phyloP scores from a whole-genome alignment of 2,329 filamentous ascomycete species.

The Dryadomyces quercus-mongolicae region DNA sequence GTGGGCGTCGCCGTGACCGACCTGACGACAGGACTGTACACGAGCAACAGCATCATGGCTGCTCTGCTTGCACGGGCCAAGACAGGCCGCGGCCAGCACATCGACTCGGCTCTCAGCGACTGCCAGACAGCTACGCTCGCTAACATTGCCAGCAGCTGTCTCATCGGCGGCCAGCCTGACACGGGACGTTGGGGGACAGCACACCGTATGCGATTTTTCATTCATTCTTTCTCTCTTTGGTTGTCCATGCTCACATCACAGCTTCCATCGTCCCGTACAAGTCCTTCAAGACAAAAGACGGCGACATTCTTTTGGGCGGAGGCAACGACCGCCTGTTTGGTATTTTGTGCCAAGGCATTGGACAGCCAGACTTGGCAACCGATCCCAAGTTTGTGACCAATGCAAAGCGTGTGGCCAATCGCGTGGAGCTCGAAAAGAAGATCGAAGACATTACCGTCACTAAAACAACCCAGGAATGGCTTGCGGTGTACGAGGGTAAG shows the following conservation, averaged over 20 bases:
- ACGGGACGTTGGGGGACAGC: conserved; percentile 90
- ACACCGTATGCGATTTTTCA: conserved; percentile 59
- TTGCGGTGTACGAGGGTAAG: conserved; percentile 73
- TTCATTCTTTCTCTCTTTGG: not conserved
- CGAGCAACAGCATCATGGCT: conserved; percentile 90
- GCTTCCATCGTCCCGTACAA: conserved; percentile 96
- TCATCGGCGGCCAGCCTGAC: conserved; percentile 81
- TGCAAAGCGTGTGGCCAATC: conserved; percentile 52
- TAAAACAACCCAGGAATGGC: conserved; percentile 80
- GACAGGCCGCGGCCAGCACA: conserved; percentile 76
- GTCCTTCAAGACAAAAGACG: conserved; percentile 64
- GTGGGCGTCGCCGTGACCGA: conserved; percentile 96
- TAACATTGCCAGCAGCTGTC: conserved; percentile 87
- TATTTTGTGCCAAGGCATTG: conserved; percentile 48
- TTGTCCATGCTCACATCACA: conserved; percentile 19
- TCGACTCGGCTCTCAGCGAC: conserved; percentile 84
- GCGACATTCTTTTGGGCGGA: conserved; percentile 58
- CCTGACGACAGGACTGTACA: conserved; percentile 88
- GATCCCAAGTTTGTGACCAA: conserved; percentile 51
- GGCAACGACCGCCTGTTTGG: conserved; percentile 62
- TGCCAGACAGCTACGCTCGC: conserved; percentile 88
- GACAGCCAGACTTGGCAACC: conserved; percentile 45
- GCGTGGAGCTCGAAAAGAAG: conserved; percentile 61
- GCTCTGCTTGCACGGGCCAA: conserved; percentile 65
- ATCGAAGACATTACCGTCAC: conserved; percentile 66